Conservation (phyloP, 169 alveolate genomes). For the Babesia bigemina region DNA sequence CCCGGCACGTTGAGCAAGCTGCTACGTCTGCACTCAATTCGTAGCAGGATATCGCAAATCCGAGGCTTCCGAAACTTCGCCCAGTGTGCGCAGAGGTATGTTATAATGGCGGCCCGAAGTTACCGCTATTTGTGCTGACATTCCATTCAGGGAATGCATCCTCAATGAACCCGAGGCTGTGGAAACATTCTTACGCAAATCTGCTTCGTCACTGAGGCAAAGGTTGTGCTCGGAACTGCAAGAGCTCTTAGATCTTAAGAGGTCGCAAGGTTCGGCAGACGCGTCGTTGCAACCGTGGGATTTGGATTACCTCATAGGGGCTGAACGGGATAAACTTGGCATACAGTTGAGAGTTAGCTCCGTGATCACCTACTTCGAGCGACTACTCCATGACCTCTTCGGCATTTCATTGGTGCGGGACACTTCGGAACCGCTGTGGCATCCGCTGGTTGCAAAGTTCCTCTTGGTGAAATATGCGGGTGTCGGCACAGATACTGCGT, state of each 20-base stretch:
- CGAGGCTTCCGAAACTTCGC: constrained; percentile 47
- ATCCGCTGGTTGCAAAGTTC: constrained; percentile 47
- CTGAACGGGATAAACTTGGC: constrained; percentile 18
- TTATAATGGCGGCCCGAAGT: background rate
- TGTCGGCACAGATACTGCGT: background rate
- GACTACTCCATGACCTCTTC: constrained; percentile 35
- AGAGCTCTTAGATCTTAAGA: constrained; percentile 10
- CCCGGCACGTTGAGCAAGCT: constrained; percentile 27
- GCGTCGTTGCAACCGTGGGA: constrained; percentile 59
- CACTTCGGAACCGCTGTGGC: constrained; percentile 44
- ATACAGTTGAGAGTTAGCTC: constrained; percentile 27
- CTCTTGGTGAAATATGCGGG: constrained; percentile 5
- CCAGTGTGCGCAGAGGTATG: constrained; percentile 52
- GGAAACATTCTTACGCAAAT: constrained; percentile 27
- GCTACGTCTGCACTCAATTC: constrained; percentile 13
- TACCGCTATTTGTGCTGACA: background rate
- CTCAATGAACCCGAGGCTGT: constrained; percentile 25
- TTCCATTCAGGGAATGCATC: constrained; percentile 55
- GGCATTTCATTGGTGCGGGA: constrained; percentile 33
- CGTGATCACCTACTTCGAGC: constrained; percentile 40
- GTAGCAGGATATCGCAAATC: constrained; percentile 25
- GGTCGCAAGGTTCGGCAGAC: background rate
- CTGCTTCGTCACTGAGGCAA: constrained; percentile 3
- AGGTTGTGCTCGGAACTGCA: background rate
- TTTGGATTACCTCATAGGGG: constrained; percentile 41